A percentile compares a stretch with the other conserved stretches of the same genome.
phyloP scores from a whole-genome alignment of 1,284 basidiomycete genomes.

The Thelephora terrestris region DNA sequence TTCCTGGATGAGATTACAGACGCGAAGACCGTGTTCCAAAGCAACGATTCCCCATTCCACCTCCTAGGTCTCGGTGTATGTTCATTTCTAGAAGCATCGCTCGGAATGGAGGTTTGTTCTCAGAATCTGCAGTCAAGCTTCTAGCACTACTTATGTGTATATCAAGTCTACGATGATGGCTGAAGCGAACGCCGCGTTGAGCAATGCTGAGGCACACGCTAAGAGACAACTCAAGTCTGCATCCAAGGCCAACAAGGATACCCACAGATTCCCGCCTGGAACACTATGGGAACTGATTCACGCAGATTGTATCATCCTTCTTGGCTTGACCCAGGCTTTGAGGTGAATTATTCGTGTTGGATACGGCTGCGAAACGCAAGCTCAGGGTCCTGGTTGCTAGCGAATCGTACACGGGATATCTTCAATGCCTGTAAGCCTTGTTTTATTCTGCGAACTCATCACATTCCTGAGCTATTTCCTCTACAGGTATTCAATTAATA shows the following conservation, averaged over 20 bases:
- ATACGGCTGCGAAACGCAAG: not conserved
- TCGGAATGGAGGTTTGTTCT: constrained; percentile 66
- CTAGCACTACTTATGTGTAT: constrained; percentile 1
- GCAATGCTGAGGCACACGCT: constrained; percentile 48
- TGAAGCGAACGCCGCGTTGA: constrained; percentile 46
- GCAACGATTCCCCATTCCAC: constrained; percentile 54
- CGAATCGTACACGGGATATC: constrained; percentile 69
- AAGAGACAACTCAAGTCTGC: constrained; percentile 41
- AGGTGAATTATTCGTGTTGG: constrained; percentile 31
- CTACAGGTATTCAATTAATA: constrained; percentile 1
- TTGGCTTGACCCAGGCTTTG: constrained; percentile 59
- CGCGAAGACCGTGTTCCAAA: constrained; percentile 40
- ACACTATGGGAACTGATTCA: constrained; percentile 66
- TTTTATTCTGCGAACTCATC: not conserved
- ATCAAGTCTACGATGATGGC: constrained; percentile 38
- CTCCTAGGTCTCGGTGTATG: constrained; percentile 62
- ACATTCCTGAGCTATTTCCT: not conserved
- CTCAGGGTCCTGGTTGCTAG: constrained; percentile 22
- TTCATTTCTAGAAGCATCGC: constrained; percentile 63
- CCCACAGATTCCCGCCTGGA: constrained; percentile 45
- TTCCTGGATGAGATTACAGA: constrained; percentile 55
- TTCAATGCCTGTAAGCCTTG: constrained; percentile 56
- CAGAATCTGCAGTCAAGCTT: not conserved
- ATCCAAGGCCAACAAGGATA: constrained; percentile 26
- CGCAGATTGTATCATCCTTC: constrained; percentile 58